Base-by-base conservation (phyloP, 169 alveolate species). In the Cryptosporidium sp. region DNA sequence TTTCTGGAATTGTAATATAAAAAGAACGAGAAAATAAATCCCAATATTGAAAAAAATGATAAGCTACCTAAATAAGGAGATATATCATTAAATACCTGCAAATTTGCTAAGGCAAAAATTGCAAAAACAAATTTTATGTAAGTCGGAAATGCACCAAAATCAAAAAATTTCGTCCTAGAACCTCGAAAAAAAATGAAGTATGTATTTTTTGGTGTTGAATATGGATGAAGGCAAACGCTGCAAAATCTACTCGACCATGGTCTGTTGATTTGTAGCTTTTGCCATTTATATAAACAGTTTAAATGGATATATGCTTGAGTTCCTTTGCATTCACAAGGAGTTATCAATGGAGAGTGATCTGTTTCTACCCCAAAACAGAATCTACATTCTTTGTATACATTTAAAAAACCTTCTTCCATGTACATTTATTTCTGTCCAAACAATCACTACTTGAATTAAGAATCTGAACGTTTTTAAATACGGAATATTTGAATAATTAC, bases 321-420 rank as follows among this genome's bases (percentile, higher is more conserved):
- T 2, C 98, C 98, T 52, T 92, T 92, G 69, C 98, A 96, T 37
- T 93, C 86, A 84, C 98, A 96, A 29, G 96, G 95, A 68, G 93
- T 91, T 35, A 95, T 71, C 7, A 94, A 91, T 41, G 97, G 97
- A 51, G 94, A 92, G 10, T 89, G 80, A 0, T 71, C 86, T 45
- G 91, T 91, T 58, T 84, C 87, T 45, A 67, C 37, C n/a, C 85
- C 85, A 71, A 71, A 71, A 35, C 85, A 71, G 33, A 71, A 71
- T 50, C 85, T 71, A 50, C 85, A 71, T 50, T 71, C 85, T 52
- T 51, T 71, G 55, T 48, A 39, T 51, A 14, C 2, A 48, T 48
- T 48, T 16, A 48, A 48, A 48, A 48, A 14, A 16, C 55, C 55
- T 16, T 48, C 55, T 48, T 45, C 52, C 52, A 3, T 48, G 21